phyloP scores from a whole-genome alignment of 805 yeast genomes.

The Yarrowia keelungensis region DNA sequence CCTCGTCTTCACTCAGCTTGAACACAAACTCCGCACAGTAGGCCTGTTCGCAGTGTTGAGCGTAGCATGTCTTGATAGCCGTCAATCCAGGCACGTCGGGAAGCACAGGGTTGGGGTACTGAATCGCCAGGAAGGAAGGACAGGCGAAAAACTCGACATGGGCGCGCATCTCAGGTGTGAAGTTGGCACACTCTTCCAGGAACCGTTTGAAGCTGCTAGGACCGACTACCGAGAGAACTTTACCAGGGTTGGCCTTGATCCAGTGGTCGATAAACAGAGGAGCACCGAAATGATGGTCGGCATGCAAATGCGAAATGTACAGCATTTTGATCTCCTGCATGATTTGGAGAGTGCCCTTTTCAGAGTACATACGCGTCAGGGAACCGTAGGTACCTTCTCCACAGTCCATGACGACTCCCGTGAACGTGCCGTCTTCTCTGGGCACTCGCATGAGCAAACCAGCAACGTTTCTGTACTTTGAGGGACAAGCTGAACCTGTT shows the following conservation, averaged over 20 bases:
- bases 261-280: conserved; percentile 73
- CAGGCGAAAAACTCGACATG: conserved; percentile 63
- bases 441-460: conserved; percentile 82
- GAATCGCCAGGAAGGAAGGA: conserved; percentile 54
- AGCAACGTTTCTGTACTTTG: conserved; percentile 82
- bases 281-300: conserved; percentile 94
- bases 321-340: conserved; percentile 69
- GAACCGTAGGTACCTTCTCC: conserved; percentile 92
- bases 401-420: conserved; percentile 76
- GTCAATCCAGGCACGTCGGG: conserved; percentile 15
- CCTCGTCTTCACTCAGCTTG: conserved; percentile 32
- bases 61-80: conserved; percentile 67
- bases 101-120: neutral
- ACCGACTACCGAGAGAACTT: conserved; percentile 62
- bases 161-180: conserved; percentile 40
- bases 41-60: conserved; percentile 84
- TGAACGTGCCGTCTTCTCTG: conserved; percentile 40
- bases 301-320: conserved; percentile 89
- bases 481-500: conserved; percentile 92
- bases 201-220: conserved; percentile 75
- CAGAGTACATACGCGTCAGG: conserved; percentile 66
- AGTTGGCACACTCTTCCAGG: conserved; percentile 65
- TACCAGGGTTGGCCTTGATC: conserved; percentile 49
- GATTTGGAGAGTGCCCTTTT: conserved; percentile 53
- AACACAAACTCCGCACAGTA: conserved; percentile 60